Evolutionary conservation across 2,329 filamentous ascomycete species (phyloP).

Genomic region (Ophiostoma pallidulum): DNA sequence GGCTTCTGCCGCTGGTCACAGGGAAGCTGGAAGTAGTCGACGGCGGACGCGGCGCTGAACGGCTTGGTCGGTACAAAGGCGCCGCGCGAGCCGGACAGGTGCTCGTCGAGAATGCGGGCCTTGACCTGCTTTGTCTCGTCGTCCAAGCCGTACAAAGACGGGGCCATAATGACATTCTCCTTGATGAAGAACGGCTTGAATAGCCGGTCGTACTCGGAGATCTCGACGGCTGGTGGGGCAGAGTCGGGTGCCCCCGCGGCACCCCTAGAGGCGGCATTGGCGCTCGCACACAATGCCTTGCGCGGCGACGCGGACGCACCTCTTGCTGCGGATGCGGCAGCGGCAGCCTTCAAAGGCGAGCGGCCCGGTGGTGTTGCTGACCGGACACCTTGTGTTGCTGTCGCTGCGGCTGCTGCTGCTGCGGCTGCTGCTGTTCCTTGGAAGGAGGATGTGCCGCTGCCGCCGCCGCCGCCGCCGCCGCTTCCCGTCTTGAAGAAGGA

Average conservation of each 20-base stretch:
- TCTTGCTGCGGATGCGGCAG: background rate
- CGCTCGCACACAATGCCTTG: conserved; percentile 16
- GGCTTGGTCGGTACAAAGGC: conserved; percentile 28
- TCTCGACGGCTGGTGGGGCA: conserved; percentile 12
- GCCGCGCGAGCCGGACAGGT: conserved; percentile 37
- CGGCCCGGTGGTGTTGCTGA: background rate
- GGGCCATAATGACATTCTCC: conserved; percentile 61
- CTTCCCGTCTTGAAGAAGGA: conserved; percentile 34
- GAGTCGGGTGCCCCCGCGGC: background rate
- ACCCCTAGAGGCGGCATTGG: background rate
- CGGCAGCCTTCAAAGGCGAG: background rate
- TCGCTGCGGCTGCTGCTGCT: background rate
- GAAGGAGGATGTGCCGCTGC: conserved; percentile 34
- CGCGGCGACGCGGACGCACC: conserved; percentile 21
- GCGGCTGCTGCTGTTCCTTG: conserved; percentile 19
- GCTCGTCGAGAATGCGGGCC: conserved; percentile 43
- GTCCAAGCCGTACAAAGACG: conserved; percentile 48
- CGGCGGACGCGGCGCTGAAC: conserved; percentile 30
- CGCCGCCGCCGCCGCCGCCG: background rate
- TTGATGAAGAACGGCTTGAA: conserved; percentile 80
- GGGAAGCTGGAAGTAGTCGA: conserved; percentile 37
- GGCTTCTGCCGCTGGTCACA: conserved; percentile 16
- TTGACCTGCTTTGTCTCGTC: conserved; percentile 43
- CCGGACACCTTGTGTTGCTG: too few species aligned
- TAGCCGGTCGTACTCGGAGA: conserved; percentile 52